Conservation (phyloP, 2,329 filamentous ascomycete genomes). For the Colletotrichum melonis region DNA sequence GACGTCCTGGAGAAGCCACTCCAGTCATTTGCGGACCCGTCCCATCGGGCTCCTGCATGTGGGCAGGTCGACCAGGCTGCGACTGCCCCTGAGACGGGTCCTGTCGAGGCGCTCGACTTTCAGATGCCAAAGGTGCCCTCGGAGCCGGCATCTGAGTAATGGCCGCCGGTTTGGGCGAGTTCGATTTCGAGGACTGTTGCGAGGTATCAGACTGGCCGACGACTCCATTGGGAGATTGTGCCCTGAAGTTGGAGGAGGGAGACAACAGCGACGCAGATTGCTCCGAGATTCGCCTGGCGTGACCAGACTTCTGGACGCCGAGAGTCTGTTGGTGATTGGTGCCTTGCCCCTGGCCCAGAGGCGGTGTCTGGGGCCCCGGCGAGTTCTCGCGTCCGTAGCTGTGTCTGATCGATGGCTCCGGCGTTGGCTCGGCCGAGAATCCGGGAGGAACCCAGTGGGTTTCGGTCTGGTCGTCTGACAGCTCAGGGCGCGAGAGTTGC, state of each 20-base stretch:
- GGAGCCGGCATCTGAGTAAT: constrained; percentile 6
- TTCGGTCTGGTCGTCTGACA: neutral
- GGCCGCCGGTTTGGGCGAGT: neutral
- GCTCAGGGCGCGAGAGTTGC: neutral
- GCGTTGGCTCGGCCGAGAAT: neutral
- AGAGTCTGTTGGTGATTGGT: constrained; percentile 6
- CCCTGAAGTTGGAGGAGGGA: neutral
- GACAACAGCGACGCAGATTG: constrained; percentile 2
- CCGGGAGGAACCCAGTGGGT: neutral
- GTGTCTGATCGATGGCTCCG: neutral
- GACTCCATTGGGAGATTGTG: neutral
- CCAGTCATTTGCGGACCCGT: neutral
- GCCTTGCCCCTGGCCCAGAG: neutral
- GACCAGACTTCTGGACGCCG: neutral
- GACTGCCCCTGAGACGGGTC: neutral
- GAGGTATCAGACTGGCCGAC: neutral
- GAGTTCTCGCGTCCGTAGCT: neutral
- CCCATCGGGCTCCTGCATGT: neutral
- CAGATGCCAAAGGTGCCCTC: neutral
- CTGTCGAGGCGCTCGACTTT: neutral
- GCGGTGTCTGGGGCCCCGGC: neutral
- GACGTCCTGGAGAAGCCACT: neutral
- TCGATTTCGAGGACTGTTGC: constrained; percentile 9
- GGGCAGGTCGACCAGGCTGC: neutral
- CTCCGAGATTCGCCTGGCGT: neutral